Base-by-base conservation (phyloP, 345 rosid species). In the Laguncularia racemosa region DNA sequence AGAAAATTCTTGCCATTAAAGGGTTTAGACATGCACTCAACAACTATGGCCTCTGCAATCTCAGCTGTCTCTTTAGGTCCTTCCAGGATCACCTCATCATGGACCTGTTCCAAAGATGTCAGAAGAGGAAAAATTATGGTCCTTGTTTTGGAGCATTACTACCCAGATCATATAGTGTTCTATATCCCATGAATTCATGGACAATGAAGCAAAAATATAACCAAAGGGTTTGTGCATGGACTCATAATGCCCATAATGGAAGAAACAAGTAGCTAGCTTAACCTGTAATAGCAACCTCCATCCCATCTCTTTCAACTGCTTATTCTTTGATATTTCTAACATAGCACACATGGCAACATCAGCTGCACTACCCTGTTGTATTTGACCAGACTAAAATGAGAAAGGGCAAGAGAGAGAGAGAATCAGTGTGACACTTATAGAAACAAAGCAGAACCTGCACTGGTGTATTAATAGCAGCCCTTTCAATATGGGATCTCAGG, bases 281-380 rank as follows among this genome's bases (percentile, higher is more conserved):
- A 91, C 97, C 96, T 91, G 98, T 72, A 91, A 73, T 66, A 91
- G 90, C 57, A 91, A 75, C 70, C 60, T 89, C 98, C 98, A 91
- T 21, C 96, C 96, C 51, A 91, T 89, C 53, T 84, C 83, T 67
- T 79, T 76, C 61, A 91, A 68, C 17, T 52, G 65, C 47, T 57
- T 56, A 64, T 91, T 84, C 55, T 52, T 76, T n/a, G 84, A 70
- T 79, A 91, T 88, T 72, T 81, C 82, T 64, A 91, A 60, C 98
- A 91, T 91, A 20, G 98, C 98, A 57, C 95, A 86, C 92, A 86
- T 91, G 52, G 98, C 98, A 60, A 91, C 96, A 70, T 91, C 95
- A 67, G 98, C 98, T 45, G 98, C 98, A 78, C 98, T 91, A 57
- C 98, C 98, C 96, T 91, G 91, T 60, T 50, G 11, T 38, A 64